Conservation (phyloP, 2,329 filamentous ascomycete species). For the Aureobasidium musti region DNA sequence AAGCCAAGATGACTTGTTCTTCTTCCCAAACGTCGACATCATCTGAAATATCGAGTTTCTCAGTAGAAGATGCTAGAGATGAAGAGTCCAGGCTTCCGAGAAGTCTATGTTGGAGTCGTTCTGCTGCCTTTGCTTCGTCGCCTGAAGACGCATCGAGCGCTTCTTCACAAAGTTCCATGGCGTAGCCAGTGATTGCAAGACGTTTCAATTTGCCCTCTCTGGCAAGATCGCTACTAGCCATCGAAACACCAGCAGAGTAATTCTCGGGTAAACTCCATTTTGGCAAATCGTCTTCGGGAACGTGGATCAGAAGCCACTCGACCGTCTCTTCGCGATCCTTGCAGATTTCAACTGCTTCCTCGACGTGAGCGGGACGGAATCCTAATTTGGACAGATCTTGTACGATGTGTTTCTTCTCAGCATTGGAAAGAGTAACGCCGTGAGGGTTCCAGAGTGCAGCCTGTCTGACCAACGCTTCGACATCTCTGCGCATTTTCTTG, state of each 20-base stretch:
- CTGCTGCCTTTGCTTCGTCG: constrained; percentile 76
- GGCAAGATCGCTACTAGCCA: constrained; percentile 78
- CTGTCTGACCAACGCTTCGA: constrained; percentile 76
- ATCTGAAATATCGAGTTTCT: constrained; percentile 47
- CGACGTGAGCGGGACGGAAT: constrained; percentile 84
- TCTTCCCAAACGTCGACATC: constrained; percentile 71
- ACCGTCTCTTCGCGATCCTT: constrained; percentile 90
- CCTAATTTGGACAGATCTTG: constrained; percentile 75
- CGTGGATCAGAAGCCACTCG: constrained; percentile 95
- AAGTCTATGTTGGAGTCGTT: constrained; percentile 72
- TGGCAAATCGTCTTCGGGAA: constrained; percentile 95
- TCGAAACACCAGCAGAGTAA: constrained; percentile 85
- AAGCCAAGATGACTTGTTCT: constrained; percentile 78
- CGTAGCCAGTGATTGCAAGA: constrained; percentile 80
- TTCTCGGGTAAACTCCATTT: constrained; percentile 87
- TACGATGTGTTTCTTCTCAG: constrained; percentile 62
- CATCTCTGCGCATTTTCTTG: constrained; percentile 70
- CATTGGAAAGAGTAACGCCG: constrained; percentile 63
- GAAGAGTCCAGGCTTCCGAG: constrained; percentile 44
- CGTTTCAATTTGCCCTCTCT: constrained; percentile 81
- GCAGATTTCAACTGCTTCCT: constrained; percentile 84
- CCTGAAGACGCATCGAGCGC: constrained; percentile 69
- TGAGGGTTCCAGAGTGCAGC: constrained; percentile 88
- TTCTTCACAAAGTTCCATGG: constrained; percentile 77
- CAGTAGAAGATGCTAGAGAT: constrained; percentile 33